A percentile compares a stretch with the other conserved stretches of the same genome.
These are phyloP conservation scores for Patellifolia procumbens DNA, from an alignment of 179 eudicot genomes.

Conservation along the genomic window DNA sequence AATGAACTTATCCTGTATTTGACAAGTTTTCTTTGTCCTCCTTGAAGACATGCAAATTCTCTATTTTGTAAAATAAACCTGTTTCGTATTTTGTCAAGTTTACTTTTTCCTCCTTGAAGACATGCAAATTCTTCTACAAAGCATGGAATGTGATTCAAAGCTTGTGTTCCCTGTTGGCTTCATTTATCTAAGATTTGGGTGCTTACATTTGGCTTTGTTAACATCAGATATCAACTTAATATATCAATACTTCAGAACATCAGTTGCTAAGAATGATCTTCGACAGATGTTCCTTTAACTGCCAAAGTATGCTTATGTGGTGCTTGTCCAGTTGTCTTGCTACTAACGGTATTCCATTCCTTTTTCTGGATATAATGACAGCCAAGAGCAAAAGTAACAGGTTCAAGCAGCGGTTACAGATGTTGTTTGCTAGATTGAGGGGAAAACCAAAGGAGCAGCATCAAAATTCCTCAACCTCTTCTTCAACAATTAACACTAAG, in stretches of 20 bases:
- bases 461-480: constrained; percentile 26
- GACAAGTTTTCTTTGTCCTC: no score
- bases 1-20: no score
- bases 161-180: no score
- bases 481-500: constrained; percentile 44
- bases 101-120: not conserved
- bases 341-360: constrained; percentile 1
- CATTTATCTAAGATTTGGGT: not conserved
- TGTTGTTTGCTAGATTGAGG: constrained; percentile 60
- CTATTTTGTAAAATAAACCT: no score
- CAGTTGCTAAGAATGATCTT: not conserved
- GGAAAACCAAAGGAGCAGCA: constrained; percentile 61
- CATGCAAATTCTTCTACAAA: not conserved
- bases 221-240: not conserved
- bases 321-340: constrained; percentile 4
- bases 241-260: not conserved
- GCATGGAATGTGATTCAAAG: no score
- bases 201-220: not conserved
- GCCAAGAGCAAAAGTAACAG: constrained; percentile 45
- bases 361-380: constrained; percentile 36
- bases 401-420: constrained; percentile 40
- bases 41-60: no score
- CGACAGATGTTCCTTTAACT: not conserved
- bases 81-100: no score
- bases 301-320: not conserved